These are phyloP conservation scores for Didymella lethalis DNA, from an alignment of 2,329 filamentous ascomycete species.

Conservation along the genomic window DNA sequence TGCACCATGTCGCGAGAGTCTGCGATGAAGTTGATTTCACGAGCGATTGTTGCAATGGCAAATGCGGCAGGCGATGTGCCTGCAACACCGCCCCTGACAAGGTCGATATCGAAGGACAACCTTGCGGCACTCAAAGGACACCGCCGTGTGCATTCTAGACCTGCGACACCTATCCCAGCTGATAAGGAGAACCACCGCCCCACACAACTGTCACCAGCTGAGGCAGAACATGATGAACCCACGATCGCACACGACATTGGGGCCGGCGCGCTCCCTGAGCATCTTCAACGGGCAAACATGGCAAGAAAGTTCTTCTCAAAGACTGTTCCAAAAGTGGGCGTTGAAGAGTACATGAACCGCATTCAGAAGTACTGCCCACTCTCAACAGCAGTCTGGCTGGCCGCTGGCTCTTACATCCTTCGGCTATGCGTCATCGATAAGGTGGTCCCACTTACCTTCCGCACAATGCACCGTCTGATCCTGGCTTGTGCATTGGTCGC, in stretches of 20 bases:
- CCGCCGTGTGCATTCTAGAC: conserved; percentile 48
- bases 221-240: conserved; percentile 60
- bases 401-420: conserved; percentile 86
- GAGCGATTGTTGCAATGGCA: conserved; percentile 66
- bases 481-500: conserved; percentile 86
- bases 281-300: conserved; percentile 83
- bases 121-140: conserved; percentile 36
- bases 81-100: conserved; percentile 75
- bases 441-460: conserved; percentile 78
- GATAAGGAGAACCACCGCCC: conserved; percentile 52
- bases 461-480: conserved; percentile 86
- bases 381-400: conserved; percentile 91
- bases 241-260: conserved; percentile 56
- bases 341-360: conserved; percentile 84
- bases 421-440: conserved; percentile 76
- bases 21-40: conserved; percentile 81
- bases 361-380: conserved; percentile 92
- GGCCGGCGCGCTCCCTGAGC: conserved; percentile 75
- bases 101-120: conserved; percentile 61
- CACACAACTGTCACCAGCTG: conserved; percentile 57
- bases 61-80: conserved; percentile 79
- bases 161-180: conserved; percentile 50
- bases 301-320: conserved; percentile 95
- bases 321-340: conserved; percentile 79
- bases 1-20: conserved; percentile 75